Evolutionary conservation across 352 stramenopile genomes (phyloP).

Genomic region (Thalassiosira sp.): DNA sequence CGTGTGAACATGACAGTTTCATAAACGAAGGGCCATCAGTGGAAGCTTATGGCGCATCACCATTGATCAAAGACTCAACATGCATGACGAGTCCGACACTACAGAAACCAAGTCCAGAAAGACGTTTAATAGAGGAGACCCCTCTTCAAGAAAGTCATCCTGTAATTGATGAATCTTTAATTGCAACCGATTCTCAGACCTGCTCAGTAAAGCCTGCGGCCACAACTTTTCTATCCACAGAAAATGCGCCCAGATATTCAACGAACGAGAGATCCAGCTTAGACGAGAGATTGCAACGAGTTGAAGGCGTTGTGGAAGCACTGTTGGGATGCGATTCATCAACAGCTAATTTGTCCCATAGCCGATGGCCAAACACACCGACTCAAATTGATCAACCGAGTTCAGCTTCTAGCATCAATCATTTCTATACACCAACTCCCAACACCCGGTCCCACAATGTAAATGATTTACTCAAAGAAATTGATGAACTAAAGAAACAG

Average conservation of each 20-base stretch:
- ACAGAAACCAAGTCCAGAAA: not conserved
- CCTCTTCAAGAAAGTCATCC: slow-evolving; percentile 6
- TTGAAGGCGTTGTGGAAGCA: slow-evolving; percentile 42
- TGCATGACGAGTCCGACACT: not conserved
- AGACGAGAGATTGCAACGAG: slow-evolving; percentile 38
- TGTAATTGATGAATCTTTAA: slow-evolving; percentile 23
- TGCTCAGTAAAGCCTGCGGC: not conserved
- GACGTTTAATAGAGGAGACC: not conserved
- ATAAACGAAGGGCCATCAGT: slow-evolving; percentile 3
- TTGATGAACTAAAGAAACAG: slow-evolving; percentile 36
- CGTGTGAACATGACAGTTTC: slow-evolving; percentile 12
- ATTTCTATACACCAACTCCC: slow-evolving; percentile 5
- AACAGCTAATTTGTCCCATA: slow-evolving; percentile 1
- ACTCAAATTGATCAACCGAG: not conserved
- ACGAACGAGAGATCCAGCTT: slow-evolving; percentile 1
- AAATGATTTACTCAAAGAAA: slow-evolving; percentile 33
- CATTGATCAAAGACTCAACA: slow-evolving; percentile 1
- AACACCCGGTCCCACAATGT: slow-evolving; percentile 8
- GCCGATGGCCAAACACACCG: not conserved
- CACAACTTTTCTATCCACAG: not conserved
- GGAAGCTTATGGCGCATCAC: not conserved
- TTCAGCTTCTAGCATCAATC: slow-evolving; percentile 14
- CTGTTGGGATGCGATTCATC: slow-evolving; percentile 22
- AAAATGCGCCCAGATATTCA: slow-evolving; percentile 4
- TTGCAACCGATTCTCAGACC: slow-evolving; percentile 6